A percentile compares a stretch with the other conserved stretches of the same genome.
phyloP scores from a whole-genome alignment of 306 rosid genomes.

The Aeschynomene evenia region DNA sequence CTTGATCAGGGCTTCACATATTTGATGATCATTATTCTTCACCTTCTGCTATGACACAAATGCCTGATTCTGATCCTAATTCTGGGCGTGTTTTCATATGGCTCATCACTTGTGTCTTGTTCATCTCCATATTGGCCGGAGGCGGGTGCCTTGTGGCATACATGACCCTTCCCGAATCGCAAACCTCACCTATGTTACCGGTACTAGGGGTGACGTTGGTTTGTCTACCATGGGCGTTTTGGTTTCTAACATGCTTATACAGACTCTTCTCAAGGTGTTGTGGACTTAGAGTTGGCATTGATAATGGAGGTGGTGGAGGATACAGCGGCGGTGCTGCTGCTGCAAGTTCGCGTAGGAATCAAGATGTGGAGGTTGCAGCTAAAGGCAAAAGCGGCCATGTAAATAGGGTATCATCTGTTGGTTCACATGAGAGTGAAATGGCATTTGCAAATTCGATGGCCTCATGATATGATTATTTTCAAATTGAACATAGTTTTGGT shows the following conservation, averaged over 20 bases:
- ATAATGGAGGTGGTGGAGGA: neutral
- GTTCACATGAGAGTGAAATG: slow-evolving; percentile 68
- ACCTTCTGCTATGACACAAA: slow-evolving; percentile 30
- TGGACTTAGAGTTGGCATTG: slow-evolving; percentile 39
- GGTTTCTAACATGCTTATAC: slow-evolving; percentile 66
- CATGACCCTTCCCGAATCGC: slow-evolving; percentile 48
- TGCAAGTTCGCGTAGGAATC: neutral
- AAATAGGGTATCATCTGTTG: slow-evolving; percentile 29
- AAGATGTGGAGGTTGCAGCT: slow-evolving; percentile 25
- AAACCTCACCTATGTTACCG: slow-evolving; percentile 50
- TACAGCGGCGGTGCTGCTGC: slow-evolving; percentile 5
- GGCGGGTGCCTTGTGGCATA: slow-evolving; percentile 64
- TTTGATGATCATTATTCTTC: slow-evolving; percentile 34
- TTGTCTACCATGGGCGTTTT: slow-evolving; percentile 84
- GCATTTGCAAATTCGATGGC: slow-evolving; percentile 57
- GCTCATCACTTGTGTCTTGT: slow-evolving; percentile 43
- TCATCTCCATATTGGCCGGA: slow-evolving; percentile 46
- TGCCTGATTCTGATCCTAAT: slow-evolving; percentile 51
- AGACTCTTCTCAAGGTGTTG: slow-evolving; percentile 52
- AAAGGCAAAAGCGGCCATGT: neutral
- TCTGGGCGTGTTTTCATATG: slow-evolving; percentile 64
- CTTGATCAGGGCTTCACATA: slow-evolving; percentile 3
- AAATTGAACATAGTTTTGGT: neutral
- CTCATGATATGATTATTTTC: slow-evolving; percentile 14
- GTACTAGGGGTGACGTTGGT: slow-evolving; percentile 55